Evolutionary conservation across 2,329 filamentous ascomycete genomes (phyloP).

Genomic region (Sporothrix brasiliensis): DNA sequence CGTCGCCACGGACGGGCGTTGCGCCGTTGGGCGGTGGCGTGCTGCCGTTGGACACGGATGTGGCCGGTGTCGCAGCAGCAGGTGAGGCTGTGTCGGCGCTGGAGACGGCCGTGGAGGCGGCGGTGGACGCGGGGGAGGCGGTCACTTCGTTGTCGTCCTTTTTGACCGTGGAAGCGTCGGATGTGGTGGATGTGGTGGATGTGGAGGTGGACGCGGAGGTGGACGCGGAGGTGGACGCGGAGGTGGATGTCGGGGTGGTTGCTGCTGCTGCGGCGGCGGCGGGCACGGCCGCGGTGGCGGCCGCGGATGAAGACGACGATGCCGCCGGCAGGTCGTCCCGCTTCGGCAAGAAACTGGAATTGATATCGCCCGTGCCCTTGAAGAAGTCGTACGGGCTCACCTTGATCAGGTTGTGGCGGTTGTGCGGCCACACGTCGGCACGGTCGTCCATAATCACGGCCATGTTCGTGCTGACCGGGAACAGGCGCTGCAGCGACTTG

Average conservation of each 20-base stretch:
- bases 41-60: conserved; percentile 28
- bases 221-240: not conserved
- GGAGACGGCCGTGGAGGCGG: conserved; percentile 6
- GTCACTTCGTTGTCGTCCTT: conserved; percentile 26
- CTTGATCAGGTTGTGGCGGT: conserved; percentile 90
- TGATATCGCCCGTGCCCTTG: conserved; percentile 97
- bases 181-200: not conserved
- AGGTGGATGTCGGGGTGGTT: not conserved
- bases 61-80: conserved; percentile 13
- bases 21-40: conserved; percentile 31
- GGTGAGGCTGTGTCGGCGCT: not conserved
- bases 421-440: conserved; percentile 90
- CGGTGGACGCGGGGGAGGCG: not conserved
- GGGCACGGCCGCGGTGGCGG: not conserved
- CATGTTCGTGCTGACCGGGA: conserved; percentile 98
- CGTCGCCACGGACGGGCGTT: conserved; percentile 60
- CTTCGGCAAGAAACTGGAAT: conserved; percentile 93
- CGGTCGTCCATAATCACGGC: conserved; percentile 98
- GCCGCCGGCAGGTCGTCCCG: conserved; percentile 55
- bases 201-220: not conserved
- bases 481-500: conserved; percentile 87
- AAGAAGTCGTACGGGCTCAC: conserved; percentile 97
- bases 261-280: not conserved
- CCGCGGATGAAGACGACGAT: not conserved
- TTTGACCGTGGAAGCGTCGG: not conserved